Evolutionary conservation across 176 grass and related monocot species (phyloP), one percentile per base, ranked within the genome.

Genomic region (Urochloa ruziziensis): DNA sequence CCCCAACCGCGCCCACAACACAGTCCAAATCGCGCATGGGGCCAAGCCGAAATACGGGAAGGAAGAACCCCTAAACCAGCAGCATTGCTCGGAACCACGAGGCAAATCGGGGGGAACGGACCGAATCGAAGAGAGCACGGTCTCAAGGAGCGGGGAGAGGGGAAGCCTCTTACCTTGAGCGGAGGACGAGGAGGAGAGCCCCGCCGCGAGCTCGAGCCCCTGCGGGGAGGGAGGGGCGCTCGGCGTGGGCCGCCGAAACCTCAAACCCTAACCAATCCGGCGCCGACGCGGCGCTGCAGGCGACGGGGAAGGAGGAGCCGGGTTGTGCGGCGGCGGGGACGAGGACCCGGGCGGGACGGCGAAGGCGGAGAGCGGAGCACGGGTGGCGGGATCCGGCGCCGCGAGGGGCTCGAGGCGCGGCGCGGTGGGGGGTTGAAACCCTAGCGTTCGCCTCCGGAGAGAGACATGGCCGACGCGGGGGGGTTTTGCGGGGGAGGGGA

Each of bases 371-470:
- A 18, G 60, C 59, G 43, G 1, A 23, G 48, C 4, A 10, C 30
- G 11, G 71, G 21, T 7, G 46, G 6, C 77, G 4, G 77, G 44
- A 67, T 52, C 77, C 30, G 61, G 43, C n/a, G 19, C 17, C 4
- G 58, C 25, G 47, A 17, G 76, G 13, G 5, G 5, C 43, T 9
- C 12, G 43, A 51, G 60, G 11, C 62, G 77, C 61, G 25, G 40
- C 40, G 76, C 29, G 3, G 28, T 25, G 27, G 27, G 28, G 21
- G 7, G 12, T 0, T 49, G 77, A 67, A 80, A 80, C 77, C 77
- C 77, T 80, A 80, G 33, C 56, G 56, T 23, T 67, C 62, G 77
- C 57, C 75, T 78, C 62, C 62, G 60, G 37, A 44, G 61, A 64
- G 44, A 62, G 77, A 9, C 25, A 33, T 34, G 61, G 77, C 43